phyloP scores from a whole-genome alignment of 108 stramenopile species.

The Aurantiochytrium sp. region DNA sequence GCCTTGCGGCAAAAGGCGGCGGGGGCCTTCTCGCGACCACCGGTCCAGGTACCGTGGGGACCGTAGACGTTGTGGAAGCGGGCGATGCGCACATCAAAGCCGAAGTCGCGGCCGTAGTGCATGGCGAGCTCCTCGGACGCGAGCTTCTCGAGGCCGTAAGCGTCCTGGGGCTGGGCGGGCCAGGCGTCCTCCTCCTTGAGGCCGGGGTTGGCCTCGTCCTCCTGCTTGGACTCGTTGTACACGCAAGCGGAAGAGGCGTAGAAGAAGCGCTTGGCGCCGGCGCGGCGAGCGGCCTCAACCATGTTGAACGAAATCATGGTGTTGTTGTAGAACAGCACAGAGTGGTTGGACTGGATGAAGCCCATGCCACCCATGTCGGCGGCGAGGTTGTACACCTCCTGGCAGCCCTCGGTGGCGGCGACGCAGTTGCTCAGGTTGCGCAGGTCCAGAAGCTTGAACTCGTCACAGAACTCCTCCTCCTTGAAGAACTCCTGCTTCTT shows the following conservation, averaged over 20 bases:
- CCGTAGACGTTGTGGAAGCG: constrained; percentile 98
- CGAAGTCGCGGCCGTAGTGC: constrained; percentile 91
- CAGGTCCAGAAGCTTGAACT: constrained; percentile 85
- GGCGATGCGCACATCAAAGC: constrained; percentile 70
- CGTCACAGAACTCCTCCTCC: constrained; percentile 88
- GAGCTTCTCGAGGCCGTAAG: constrained; percentile 97
- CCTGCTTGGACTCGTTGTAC: constrained; percentile 97
- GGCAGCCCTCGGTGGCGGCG: constrained; percentile 81
- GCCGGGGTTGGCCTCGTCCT: constrained; percentile 88
- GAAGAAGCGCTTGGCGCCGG: constrained; percentile 80
- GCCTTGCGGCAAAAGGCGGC: constrained; percentile 99
- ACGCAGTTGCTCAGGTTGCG: constrained; percentile 86
- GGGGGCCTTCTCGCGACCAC: constrained; percentile 97
- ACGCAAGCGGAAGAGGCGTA: constrained; percentile 91
- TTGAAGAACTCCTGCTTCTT: constrained; percentile 95
- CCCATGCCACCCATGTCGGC: constrained; percentile 99
- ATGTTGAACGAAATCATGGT: constrained; percentile 97
- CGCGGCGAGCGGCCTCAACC: constrained; percentile 89
- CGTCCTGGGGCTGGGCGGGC: constrained; percentile 99
- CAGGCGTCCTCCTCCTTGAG: constrained; percentile 89
- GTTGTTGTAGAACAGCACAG: constrained; percentile 93
- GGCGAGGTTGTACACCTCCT: constrained; percentile 94
- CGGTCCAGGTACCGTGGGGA: constrained; percentile 94
- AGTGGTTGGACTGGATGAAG: constrained; percentile 93
- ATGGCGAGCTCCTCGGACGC: constrained; percentile 98